Percentiles rank a stretch among this genome's conserved stretches.
Conservation (phyloP, 2,329 filamentous ascomycete species). For the Verticillium zaregamsianum region DNA sequence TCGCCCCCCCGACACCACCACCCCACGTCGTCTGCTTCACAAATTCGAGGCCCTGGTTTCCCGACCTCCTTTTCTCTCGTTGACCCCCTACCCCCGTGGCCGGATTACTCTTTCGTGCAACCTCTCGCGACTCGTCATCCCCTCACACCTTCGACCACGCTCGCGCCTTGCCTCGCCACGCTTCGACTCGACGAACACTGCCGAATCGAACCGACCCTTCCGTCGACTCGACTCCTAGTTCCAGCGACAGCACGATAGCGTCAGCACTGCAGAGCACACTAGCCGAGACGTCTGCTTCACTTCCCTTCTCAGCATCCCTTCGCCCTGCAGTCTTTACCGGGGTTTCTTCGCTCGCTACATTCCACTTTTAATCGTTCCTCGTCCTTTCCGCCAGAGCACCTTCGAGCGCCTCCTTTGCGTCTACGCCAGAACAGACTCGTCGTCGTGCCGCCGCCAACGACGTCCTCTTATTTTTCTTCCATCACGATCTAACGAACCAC, state of each 20-base stretch:
- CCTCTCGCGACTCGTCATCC: not conserved
- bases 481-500: conserved; percentile 4
- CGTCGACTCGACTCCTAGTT: not conserved
- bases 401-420: not conserved
- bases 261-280: not conserved
- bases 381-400: not conserved
- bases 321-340: conserved; percentile 2
- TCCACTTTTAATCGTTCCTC: not conserved
- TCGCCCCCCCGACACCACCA: not conserved
- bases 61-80: not conserved
- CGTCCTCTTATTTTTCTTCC: conserved; percentile 7
- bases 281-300: not conserved
- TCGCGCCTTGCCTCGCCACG: not conserved
- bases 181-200: not conserved
- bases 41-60: not conserved
- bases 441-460: not conserved
- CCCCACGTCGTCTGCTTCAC: not conserved
- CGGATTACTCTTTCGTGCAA: not conserved
- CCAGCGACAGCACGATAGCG: not conserved
- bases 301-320: not conserved
- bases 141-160: not conserved
- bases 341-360: not conserved
- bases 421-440: too few species aligned
- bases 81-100: not conserved
- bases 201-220: not conserved